Base-by-base conservation (phyloP, 768 basidiomycete genomes). In the Leccinum imitatum region DNA sequence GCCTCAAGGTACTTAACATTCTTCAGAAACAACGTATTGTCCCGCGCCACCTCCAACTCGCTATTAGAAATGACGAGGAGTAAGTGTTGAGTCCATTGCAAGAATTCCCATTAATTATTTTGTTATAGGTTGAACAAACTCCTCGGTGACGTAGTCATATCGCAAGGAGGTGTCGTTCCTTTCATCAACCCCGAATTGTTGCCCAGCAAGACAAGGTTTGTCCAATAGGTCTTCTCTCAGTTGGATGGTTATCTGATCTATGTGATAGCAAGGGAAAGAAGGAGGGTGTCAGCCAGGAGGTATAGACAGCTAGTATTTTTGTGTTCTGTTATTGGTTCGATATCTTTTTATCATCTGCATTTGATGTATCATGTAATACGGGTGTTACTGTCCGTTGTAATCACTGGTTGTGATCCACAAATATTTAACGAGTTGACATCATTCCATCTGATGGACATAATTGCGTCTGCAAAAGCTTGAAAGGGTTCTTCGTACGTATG, bases 31-130 rank as follows among this genome's bases (percentile, higher is more conserved):
- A 91, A 66, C 93, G 94, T 88, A 95, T 95, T 67, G 91, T 95
- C 23, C 94, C 93, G 57, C 87, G 94, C 69, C 94, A 95, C 77
- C 76, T 95, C 53, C 94, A 95, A 71, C 86, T 95, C 57, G 93
- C 94, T 64, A 93, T 95, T 76, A 84, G 93, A 66, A 93, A 94
- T 74, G 91, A 93, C 60, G 92, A 94, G 73, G 92, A 90, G 87
- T 88, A 71, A 61, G 80, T 71, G 37, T 54, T 4, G 27, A 54
- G 27, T 1, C 27, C 17, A 44, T 8, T 50, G 9, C 35, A 9
- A 8, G 9, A 54, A 44, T 10, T 13, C 17, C 17, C 21, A 21
- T 47, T 54, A 27, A 46, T 60, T 5, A 3, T 33, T 61, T 58
- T 57, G n/a, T 15, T 11, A 1, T 52, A 86, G 86, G 75, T 71